A percentile compares a stretch with the other conserved stretches of the same genome.
Conservation (phyloP, 805 yeast genomes). For the Kodamaea neixiangensis region DNA sequence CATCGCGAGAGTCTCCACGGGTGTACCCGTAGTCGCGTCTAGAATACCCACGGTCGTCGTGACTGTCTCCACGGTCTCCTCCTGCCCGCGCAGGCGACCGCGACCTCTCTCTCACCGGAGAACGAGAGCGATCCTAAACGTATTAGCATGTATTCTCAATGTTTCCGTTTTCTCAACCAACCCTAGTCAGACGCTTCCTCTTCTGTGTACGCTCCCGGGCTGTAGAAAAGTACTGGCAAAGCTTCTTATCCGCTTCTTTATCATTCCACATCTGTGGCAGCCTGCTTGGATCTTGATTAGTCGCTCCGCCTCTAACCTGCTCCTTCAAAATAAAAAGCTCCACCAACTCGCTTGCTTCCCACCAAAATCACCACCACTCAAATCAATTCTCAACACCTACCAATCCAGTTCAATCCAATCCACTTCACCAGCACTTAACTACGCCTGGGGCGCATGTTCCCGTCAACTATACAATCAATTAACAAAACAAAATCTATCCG, state of each 20-base stretch:
- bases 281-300: neutral
- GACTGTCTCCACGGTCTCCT: neutral
- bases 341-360: neutral
- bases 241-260: neutral
- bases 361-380: constrained; percentile 1
- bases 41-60: constrained; percentile 10
- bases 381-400: neutral
- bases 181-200: neutral
- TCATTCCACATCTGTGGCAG: neutral
- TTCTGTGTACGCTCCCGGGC: neutral
- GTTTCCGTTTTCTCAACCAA: neutral
- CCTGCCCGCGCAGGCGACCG: constrained; percentile 38
- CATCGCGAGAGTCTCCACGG: constrained; percentile 21
- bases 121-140: constrained; percentile 28
- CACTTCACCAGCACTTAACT: constrained; percentile 1
- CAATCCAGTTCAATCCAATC: too few relatives aligned
- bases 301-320: neutral
- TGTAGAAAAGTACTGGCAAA: constrained; percentile 2
- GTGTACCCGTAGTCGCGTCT: constrained; percentile 36
- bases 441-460: neutral
- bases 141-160: constrained; percentile 7
- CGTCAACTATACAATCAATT: constrained; percentile 5
- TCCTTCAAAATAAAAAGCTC: neutral
- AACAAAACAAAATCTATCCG: neutral
- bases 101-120: constrained; percentile 31